Evolutionary conservation across 2,329 filamentous ascomycete genomes (phyloP), one percentile per base, ranked within the genome.

Genomic region (Cryphonectria parasitica): DNA sequence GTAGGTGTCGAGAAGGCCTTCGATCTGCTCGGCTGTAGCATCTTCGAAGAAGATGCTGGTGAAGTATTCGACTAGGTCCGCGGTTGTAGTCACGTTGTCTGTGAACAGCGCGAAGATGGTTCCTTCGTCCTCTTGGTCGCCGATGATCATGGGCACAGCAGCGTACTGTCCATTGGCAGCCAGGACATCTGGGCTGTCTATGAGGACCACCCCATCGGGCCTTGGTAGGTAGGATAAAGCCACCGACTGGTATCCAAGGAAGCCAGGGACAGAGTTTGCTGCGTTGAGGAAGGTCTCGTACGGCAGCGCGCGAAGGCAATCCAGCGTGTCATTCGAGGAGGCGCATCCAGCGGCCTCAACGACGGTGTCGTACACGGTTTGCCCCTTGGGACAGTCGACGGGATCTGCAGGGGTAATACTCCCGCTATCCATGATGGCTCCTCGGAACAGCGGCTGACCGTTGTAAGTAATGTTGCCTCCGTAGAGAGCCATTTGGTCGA

Each of bases 101-200:
- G 92, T 91, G 78, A 91, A 90, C 45, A 95, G 83, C 6, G 89
- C 84, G 77, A 95, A 94, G 1, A 95, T 79, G 0, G 92, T 94
- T 25, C 92, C 92, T 79, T 95, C 92, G 76, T 95, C 92, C 82
- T 95, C 92, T 79, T 94, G 91, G 76, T 93, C 87, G 58, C 92
- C 92, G 54, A 92, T 86, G 74, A 86, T 86, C 80, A 84, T 82
- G 49, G 85, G 84, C 1, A 86, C 84, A 1, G 82, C 80, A 28
- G 84, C 78, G 71, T 85, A 85, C 6, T 84, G 84, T 19, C 90
- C 88, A 0, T 78, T 75, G 2, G 74, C 69, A 1, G 86, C 80
- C 5, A 92, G 81, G 0, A 85, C 68, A 0, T 95, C 91, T 0
- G 91, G 89, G 7, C 88, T 91, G 2, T 86, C 82, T 0, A 88